Base-by-base conservation (phyloP, 352 stramenopile species). In the Phytophthora boehmeriae region DNA sequence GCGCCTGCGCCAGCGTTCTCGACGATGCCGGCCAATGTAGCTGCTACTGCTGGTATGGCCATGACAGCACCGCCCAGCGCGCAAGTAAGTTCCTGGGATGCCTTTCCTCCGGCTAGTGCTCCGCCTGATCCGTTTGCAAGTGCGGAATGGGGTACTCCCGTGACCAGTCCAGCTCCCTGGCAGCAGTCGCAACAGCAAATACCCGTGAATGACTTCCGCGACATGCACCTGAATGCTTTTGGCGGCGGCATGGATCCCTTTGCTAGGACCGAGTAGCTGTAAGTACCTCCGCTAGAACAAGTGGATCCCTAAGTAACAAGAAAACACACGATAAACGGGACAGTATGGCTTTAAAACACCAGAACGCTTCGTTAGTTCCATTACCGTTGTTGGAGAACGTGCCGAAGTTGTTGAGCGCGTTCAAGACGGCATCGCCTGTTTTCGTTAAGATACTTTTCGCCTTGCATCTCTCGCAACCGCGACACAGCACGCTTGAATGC, bases 381-480 rank as follows among this genome's bases (percentile, higher is more conserved):
- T 30, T 30, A 30, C 25, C 25, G 25, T 30, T 30, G 25, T 23
- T 80, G 52, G 5, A 59, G 41, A 16, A 82, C 60, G 8, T 60
- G 58, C 14, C 70, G 27, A 8, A 79, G 68, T 28, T 63, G 54
- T 36, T 42, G 35, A 4, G 38, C 41, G 0, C 64, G 57, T 44
- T 61, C 19, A 38, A 35, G 39, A 27, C 68, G 75, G 17, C 73
- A 68, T 34, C 60, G 58, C n/a, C 64, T 62, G 51, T 84, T 88
- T 48, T 86, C 63, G 5, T 63, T 48, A 3, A 83, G 34, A 49
- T 97, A 97, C 36, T 78, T 83, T 1, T 71, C 66, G 35, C 80
- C 85, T 55, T 96, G 86, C 89, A 97, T 97, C 62, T 97, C 91
- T 11, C 81, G 70, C 8, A 97, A 64, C 2, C 91, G 78, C 32